phyloP scores from a whole-genome alignment of 2,329 filamentous ascomycete genomes.

The Cadophora gregata region DNA sequence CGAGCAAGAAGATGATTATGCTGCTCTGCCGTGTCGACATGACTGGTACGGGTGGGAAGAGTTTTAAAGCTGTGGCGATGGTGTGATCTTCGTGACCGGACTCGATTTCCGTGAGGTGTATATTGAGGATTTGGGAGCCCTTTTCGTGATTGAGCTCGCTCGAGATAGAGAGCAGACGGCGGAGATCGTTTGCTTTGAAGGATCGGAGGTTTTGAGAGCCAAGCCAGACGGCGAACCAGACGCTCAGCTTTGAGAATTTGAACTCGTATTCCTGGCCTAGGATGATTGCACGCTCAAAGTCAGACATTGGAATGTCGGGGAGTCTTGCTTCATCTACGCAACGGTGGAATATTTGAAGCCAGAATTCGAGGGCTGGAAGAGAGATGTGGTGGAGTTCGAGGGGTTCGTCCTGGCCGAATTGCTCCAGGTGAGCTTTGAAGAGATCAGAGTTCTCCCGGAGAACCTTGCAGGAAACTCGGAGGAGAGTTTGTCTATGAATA shows the following conservation, averaged over 20 bases:
- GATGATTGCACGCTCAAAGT: neutral
- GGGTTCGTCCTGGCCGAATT: neutral
- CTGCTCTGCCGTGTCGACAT: neutral
- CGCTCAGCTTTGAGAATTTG: neutral
- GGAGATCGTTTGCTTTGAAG: neutral
- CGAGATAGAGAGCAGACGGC: neutral
- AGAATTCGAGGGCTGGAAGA: neutral
- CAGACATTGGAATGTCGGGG: neutral
- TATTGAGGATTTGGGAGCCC: neutral
- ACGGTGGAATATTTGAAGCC: neutral
- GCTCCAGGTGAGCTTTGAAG: neutral
- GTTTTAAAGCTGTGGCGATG: neutral
- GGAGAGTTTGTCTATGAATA: neutral
- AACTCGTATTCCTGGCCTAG: neutral
- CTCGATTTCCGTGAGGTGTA: neutral
- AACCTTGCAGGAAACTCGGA: neutral
- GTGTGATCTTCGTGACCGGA: neutral
- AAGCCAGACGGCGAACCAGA: conserved; percentile 11
- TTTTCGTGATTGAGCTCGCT: neutral
- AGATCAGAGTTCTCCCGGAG: neutral
- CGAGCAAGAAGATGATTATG: neutral
- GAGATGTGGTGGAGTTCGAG: neutral
- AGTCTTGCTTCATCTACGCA: neutral
- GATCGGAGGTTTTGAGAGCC: neutral
- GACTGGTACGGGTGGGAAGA: neutral